Evolutionary conservation across 495 filamentous ascomycete genomes (phyloP).

Genomic region (Daldinia childiae): DNA sequence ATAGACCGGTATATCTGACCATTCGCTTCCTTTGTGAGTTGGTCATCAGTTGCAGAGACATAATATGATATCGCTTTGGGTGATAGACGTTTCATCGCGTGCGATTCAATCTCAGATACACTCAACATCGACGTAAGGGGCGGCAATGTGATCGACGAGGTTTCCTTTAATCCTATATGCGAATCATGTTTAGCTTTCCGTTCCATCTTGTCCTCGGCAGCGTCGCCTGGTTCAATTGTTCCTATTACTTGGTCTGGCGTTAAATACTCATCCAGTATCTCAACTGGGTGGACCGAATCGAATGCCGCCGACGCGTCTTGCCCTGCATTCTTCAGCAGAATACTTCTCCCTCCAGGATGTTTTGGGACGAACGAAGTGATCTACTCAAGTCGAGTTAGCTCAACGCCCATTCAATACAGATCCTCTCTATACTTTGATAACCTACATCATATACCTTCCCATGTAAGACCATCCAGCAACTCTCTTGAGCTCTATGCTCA

Average conservation of each 20-base stretch:
- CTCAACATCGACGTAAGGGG: constrained; percentile 74
- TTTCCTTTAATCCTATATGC: constrained; percentile 60
- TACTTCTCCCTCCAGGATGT: constrained; percentile 81
- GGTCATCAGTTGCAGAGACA: constrained; percentile 80
- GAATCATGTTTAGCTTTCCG: constrained; percentile 66
- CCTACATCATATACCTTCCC: constrained; percentile 79
- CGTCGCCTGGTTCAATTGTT: constrained; percentile 4
- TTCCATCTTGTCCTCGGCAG: constrained; percentile 49
- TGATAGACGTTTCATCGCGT: constrained; percentile 71
- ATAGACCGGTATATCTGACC: constrained; percentile 75
- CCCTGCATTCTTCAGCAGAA: constrained; percentile 77
- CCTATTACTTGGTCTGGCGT: constrained; percentile 63
- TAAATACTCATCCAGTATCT: constrained; percentile 74
- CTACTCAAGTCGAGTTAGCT: constrained; percentile 11
- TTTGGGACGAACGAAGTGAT: constrained; percentile 70
- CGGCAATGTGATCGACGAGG: constrained; percentile 49
- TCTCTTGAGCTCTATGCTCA: constrained; percentile 69
- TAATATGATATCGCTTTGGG: constrained; percentile 86
- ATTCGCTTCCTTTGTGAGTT: constrained; percentile 74
- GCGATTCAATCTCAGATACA: constrained; percentile 61
- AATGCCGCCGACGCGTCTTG: constrained; percentile 82
- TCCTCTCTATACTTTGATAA: constrained; percentile 44
- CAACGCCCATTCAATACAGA: constrained; percentile 2
- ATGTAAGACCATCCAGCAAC: constrained; percentile 82
- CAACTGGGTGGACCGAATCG: constrained; percentile 80